phyloP scores from a whole-genome alignment of 805 yeast species.

The Zygosaccharomyces bailii region DNA sequence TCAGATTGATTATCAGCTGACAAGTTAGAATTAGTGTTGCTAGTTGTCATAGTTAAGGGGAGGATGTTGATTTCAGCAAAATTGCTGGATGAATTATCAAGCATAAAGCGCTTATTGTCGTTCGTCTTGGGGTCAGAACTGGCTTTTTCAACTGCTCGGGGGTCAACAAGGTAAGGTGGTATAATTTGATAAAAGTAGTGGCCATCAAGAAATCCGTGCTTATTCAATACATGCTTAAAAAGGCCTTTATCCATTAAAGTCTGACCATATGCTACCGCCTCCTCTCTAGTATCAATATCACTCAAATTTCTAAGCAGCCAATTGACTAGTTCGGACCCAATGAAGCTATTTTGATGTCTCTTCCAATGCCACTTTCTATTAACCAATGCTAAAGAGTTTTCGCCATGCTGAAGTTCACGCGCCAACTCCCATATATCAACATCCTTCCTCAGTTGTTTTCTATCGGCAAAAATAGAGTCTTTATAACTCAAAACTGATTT shows the following conservation, averaged over 20 bases:
- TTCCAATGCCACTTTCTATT: constrained; percentile 93
- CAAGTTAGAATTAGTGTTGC: constrained; percentile 13
- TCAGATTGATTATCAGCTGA: constrained; percentile 17
- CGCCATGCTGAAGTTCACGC: constrained; percentile 56
- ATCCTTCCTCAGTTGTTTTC: constrained; percentile 43
- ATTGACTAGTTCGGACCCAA: constrained; percentile 80
- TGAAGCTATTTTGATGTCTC: constrained; percentile 68
- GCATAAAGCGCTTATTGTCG: constrained; percentile 8
- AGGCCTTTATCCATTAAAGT: constrained; percentile 65
- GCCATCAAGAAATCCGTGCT: constrained; percentile 87
- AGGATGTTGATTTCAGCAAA: constrained; percentile 11
- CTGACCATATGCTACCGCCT: constrained; percentile 80
- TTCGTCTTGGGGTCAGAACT: constrained; percentile 10
- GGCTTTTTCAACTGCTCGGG: constrained; percentile 14
- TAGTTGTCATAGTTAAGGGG: constrained; percentile 9
- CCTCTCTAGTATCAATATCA: constrained; percentile 78
- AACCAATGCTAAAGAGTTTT: constrained; percentile 59
- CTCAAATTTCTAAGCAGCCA: constrained; percentile 79
- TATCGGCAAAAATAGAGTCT: constrained; percentile 36
- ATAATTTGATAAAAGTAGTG: constrained; percentile 80
- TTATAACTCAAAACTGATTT: constrained; percentile 33
- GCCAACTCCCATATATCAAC: constrained; percentile 55
- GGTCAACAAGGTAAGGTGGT: constrained; percentile 46
- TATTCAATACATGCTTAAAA: constrained; percentile 74
- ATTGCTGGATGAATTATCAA: constrained; percentile 10